Evolutionary conservation across 345 rosid species (phyloP).

Genomic region (Arabidopsis arenosa): DNA sequence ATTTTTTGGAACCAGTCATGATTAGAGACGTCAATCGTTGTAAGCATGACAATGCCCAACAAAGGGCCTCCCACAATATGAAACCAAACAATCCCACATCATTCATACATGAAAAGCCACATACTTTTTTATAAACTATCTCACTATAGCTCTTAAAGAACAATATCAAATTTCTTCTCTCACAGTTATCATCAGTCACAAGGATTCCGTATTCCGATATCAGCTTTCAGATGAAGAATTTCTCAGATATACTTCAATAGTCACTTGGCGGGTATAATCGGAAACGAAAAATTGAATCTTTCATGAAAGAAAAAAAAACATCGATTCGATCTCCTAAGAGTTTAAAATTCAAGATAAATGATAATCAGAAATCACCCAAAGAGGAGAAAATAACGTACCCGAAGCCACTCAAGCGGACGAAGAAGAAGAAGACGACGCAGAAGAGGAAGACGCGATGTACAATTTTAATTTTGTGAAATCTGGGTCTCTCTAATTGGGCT

Average conservation of each 20-base stretch:
- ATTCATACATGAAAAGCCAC: not conserved
- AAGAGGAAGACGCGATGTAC: constrained; percentile 14
- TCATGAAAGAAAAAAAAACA: not conserved
- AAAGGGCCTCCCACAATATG: not conserved
- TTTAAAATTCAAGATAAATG: not conserved
- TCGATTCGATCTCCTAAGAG: constrained; percentile 13
- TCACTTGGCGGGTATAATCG: not conserved
- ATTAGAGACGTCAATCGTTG: not conserved
- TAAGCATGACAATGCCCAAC: constrained; percentile 12
- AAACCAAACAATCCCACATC: constrained; percentile 9
- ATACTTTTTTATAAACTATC: not conserved
- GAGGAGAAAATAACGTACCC: constrained; percentile 25
- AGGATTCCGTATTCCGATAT: not conserved
- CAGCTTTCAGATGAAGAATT: not conserved
- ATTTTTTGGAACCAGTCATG: not conserved
- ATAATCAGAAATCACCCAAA: not conserved
- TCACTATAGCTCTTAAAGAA: not conserved
- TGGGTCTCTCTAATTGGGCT: constrained; percentile 33
- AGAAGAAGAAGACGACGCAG: not conserved
- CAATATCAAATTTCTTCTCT: constrained; percentile 10
- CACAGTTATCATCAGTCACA: not conserved
- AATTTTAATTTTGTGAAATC: constrained; percentile 18
- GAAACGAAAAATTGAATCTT: not conserved
- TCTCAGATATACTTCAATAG: not conserved
- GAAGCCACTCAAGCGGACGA: constrained; percentile 34